Conservation (phyloP, 192 early-diverging fungal genomes). For the Umbelopsis sp. region DNA sequence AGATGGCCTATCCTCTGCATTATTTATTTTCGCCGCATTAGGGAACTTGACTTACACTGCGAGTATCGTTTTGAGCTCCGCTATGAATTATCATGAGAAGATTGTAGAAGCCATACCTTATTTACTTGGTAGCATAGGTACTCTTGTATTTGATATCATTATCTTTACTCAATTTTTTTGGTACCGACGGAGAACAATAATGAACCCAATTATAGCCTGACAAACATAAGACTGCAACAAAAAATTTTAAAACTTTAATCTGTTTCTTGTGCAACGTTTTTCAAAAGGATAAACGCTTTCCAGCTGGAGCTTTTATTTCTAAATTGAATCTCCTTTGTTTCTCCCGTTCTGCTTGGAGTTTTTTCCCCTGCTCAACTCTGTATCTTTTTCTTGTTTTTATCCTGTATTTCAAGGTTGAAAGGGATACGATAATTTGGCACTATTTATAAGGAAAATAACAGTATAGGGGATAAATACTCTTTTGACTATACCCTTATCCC, state of each 20-base stretch:
- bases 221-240: not conserved
- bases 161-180: conserved; percentile 59
- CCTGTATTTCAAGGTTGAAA: conserved; percentile 2
- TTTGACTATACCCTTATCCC: not conserved
- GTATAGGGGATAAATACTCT: not conserved
- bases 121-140: conserved; percentile 71
- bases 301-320: not conserved
- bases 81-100: not conserved
- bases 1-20: conserved; percentile 70
- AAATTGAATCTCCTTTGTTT: conserved; percentile 23
- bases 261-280: not conserved
- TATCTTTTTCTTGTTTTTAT: not conserved
- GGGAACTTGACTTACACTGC: conserved; percentile 70
- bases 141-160: conserved; percentile 69
- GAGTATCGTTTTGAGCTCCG: conserved; percentile 45
- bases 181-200: conserved; percentile 22
- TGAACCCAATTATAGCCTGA: conserved; percentile 3
- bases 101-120: conserved; percentile 48
- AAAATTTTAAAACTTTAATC: not conserved
- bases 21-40: conserved; percentile 75
- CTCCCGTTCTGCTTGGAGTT: not conserved
- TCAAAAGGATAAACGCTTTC: not conserved
- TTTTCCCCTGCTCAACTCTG: not conserved
- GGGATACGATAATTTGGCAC: not conserved
- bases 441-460: not conserved